Percentiles rank a stretch among this genome's conserved stretches.
phyloP scores from a whole-genome alignment of 768 basidiomycete species.

The Pleurotus pulmonarius region DNA sequence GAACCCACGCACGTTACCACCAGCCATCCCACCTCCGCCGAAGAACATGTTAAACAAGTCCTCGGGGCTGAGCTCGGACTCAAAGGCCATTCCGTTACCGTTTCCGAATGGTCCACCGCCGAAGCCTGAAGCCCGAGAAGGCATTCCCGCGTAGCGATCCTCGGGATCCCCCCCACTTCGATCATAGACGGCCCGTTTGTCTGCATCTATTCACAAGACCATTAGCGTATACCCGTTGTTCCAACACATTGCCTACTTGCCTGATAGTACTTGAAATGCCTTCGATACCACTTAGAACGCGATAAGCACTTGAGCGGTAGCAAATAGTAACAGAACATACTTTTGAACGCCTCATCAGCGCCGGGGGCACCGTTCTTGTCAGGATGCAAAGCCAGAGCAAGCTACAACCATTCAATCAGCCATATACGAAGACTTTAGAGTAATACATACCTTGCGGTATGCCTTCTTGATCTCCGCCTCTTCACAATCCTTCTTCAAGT shows the following conservation, averaged over 20 bases:
- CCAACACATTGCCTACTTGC: constrained; percentile 25
- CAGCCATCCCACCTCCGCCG: constrained; percentile 61
- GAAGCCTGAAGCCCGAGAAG: constrained; percentile 51
- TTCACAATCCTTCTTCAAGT: constrained; percentile 74
- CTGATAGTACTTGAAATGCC: constrained; percentile 92
- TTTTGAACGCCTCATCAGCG: constrained; percentile 97
- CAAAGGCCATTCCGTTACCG: constrained; percentile 43
- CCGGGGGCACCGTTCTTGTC: constrained; percentile 98
- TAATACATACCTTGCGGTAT: constrained; percentile 78
- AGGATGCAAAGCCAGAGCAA: constrained; percentile 86
- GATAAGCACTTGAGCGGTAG: constrained; percentile 7
- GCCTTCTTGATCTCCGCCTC: constrained; percentile 90
- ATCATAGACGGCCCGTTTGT: constrained; percentile 88
- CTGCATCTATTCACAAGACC: constrained; percentile 49
- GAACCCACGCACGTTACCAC: constrained; percentile 47
- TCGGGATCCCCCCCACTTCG: constrained; percentile 87
- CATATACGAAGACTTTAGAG: not conserved
- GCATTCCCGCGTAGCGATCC: constrained; percentile 70
- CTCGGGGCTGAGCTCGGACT: constrained; percentile 89
- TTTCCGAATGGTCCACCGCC: constrained; percentile 45
- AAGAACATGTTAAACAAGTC: constrained; percentile 99
- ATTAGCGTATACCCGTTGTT: too few relatives aligned
- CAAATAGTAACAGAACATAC: constrained; percentile 41
- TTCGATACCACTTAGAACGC: constrained; percentile 83
- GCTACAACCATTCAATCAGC: constrained; percentile 33